A percentile compares a stretch with the other conserved stretches of the same genome.
Evolutionary conservation across 164 flowering plant genomes (phyloP).

Genomic region (Berberis vulgaris): DNA sequence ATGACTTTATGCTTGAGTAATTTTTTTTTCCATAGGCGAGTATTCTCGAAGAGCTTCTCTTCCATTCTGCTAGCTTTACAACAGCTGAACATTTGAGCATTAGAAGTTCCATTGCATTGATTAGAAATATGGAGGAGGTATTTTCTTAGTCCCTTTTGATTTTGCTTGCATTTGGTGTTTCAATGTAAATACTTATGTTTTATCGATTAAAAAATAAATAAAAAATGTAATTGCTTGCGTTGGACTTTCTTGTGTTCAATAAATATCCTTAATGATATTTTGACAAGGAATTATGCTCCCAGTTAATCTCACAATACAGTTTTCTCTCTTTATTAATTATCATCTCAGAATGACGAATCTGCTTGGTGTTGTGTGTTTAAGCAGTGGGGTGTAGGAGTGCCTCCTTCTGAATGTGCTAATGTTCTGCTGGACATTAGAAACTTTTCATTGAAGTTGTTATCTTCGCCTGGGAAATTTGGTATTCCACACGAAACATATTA

Average conservation of each 20-base stretch:
- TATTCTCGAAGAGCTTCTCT: slow-evolving; percentile 58
- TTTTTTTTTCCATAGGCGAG: slow-evolving; percentile 33
- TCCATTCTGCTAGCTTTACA: slow-evolving; percentile 22
- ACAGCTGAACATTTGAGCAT: slow-evolving; percentile 27
- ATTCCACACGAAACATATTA: slow-evolving; percentile 46
- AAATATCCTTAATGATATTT: too few relatives aligned
- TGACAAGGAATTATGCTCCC: too few relatives aligned
- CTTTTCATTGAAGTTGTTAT: slow-evolving; percentile 33
- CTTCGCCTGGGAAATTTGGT: slow-evolving; percentile 39
- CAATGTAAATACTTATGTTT: background rate
- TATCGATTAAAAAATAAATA: too few relatives aligned
- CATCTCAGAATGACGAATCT: background rate
- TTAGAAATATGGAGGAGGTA: slow-evolving; percentile 43
- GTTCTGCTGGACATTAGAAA: slow-evolving; percentile 37
- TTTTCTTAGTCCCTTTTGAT: background rate
- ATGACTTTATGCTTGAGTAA: background rate
- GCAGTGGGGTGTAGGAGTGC: slow-evolving; percentile 53
- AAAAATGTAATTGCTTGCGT: too few relatives aligned
- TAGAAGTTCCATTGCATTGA: slow-evolving; percentile 33
- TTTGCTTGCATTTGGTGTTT: background rate
- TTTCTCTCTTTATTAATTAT: background rate
- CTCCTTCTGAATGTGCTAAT: slow-evolving; percentile 41
- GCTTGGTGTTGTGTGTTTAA: slow-evolving; percentile 15
- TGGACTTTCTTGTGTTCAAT: too few relatives aligned
- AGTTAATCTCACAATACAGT: too few relatives aligned